phyloP scores from a whole-genome alignment of 805 yeast genomes.

The Novakomyces olei region DNA sequence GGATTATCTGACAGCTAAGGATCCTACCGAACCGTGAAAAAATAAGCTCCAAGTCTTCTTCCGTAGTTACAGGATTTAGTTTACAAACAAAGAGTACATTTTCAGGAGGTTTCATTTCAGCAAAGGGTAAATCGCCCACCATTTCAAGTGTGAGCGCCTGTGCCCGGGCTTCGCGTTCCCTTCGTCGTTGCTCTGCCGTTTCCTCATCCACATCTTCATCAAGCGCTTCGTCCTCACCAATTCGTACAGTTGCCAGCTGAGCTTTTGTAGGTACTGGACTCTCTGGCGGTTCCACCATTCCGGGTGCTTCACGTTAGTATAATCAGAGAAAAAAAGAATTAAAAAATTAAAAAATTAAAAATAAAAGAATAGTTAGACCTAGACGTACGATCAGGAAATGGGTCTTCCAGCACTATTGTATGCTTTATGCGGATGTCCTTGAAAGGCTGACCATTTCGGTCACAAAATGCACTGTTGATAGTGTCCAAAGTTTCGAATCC shows the following conservation, averaged over 20 bases:
- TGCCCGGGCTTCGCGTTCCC: conserved; percentile 22
- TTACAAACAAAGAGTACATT: conserved; percentile 40
- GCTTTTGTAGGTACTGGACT: conserved; percentile 20
- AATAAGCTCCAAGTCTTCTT: conserved; percentile 31
- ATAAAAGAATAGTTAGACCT: conserved; percentile 9
- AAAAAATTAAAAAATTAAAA: conserved; percentile 7
- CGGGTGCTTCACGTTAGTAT: too few species aligned
- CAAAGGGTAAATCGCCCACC: conserved; percentile 39
- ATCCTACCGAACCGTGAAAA: conserved; percentile 43
- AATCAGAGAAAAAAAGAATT: not conserved
- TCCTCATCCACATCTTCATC: conserved; percentile 11
- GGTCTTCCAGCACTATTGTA: conserved; percentile 31
- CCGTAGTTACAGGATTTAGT: conserved; percentile 38
- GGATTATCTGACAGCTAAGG: conserved; percentile 28
- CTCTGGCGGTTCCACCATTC: conserved; percentile 11
- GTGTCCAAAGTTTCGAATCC: conserved; percentile 25
- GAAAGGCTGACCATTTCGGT: conserved; percentile 21
- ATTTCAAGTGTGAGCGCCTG: conserved; percentile 42
- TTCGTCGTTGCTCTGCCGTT: conserved; percentile 14
- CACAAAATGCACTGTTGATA: conserved; percentile 22
- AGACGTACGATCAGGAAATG: conserved; percentile 28
- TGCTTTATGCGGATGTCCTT: conserved; percentile 31
- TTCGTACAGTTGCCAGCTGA: conserved; percentile 17
- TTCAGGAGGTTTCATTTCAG: conserved; percentile 38
- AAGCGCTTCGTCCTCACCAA: conserved; percentile 11